Evolutionary conservation across 2,329 filamentous ascomycete genomes (phyloP), one percentile per base, ranked within the genome.

Genomic region (Calycina marina): DNA sequence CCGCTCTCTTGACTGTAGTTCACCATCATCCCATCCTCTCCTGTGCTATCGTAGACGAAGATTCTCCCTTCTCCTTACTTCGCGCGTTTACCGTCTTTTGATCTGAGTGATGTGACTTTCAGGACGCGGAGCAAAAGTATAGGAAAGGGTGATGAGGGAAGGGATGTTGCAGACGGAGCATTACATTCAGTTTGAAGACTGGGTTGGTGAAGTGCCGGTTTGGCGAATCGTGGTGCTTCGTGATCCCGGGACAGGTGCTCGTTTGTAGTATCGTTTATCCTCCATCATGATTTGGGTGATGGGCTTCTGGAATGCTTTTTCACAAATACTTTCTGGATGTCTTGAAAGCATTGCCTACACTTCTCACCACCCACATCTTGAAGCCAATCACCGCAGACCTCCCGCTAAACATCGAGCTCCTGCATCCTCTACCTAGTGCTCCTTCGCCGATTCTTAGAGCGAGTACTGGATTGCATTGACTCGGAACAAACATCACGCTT

Each of bases 251-350:
- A 5, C 12, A 20, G 25, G 30, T 4, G 28, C 33, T 22, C 29
- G 11, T 38, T 38, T 22, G 25, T 30, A 16, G 35, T 30, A 4
- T 40, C 27, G 13, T 40, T 38, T 29, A 38, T 40, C 27, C 36
- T 34, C 22, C 38, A 40, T 27, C 38, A 40, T 17, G 18, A 32
- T 9, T 13, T 38, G 1, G 35, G 35, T 9, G 38, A 40, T 26
- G 38, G 38, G 18, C 22, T 2, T 40, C 38, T 6, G 35, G 35
- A 11, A 30, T 38, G 15, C 18, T 32, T 3, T 40, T 40, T 20
- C 38, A 40, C 14, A 38, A 32, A 18, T 32, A 36, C 24, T 36
- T 40, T 24, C 28, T 25, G 25, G 14, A 35, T 30, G n/a, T 28
- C 36, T 14, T 14, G 16, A 4, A 10, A 29, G 22, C 5, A n/a